Evolutionary conservation across 164 flowering plant species (phyloP).

Genomic region (Annona squamosa): DNA sequence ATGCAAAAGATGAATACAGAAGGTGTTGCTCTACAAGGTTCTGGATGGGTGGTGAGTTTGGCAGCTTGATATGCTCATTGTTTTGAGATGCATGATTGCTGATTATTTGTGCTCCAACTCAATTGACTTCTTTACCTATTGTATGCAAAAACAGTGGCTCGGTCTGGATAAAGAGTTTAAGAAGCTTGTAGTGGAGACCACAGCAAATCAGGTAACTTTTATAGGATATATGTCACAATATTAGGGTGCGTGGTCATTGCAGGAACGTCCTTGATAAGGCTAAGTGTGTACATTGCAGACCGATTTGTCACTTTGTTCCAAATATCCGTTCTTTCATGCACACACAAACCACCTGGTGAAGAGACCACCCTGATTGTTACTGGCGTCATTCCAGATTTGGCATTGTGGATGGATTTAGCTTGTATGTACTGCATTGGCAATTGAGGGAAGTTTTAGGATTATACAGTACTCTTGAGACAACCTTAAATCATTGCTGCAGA

Average conservation of each 20-base stretch:
- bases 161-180: conserved; percentile 70
- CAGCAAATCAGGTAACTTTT: conserved; percentile 76
- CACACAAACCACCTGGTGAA: background rate
- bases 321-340: background rate
- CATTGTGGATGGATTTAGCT: background rate
- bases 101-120: background rate
- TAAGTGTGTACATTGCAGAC: background rate
- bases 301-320: background rate
- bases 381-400: background rate
- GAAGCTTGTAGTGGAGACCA: conserved; percentile 83
- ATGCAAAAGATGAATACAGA: conserved; percentile 66
- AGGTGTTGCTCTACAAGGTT: conserved; percentile 97
- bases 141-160: conserved; percentile 65
- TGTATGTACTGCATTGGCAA: background rate
- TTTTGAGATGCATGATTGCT: background rate
- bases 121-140: background rate
- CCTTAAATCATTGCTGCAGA: no score
- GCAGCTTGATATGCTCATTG: background rate
- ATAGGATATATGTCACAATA: background rate
- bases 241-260: background rate
- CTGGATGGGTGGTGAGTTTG: conserved; percentile 98
- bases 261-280: background rate
- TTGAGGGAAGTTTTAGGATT: background rate
- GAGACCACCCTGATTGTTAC: background rate
- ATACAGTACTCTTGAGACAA: background rate